Evolutionary conservation across 73 alveolate genomes (phyloP), one percentile per base, ranked within the genome.

Genomic region (Uronychia binucleata): DNA sequence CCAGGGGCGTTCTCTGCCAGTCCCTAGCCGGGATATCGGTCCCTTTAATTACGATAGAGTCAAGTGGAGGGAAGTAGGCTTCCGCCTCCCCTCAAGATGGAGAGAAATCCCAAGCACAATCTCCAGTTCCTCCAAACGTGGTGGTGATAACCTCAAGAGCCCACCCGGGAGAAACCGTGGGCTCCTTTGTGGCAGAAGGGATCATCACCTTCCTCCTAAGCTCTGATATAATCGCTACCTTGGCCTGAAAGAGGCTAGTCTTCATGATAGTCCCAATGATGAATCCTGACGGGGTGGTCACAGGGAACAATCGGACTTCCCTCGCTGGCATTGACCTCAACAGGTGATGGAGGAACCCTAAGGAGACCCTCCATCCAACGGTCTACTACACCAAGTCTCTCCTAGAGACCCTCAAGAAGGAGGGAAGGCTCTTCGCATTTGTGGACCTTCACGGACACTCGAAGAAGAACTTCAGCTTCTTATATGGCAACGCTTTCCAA

Each of bases 131-230:
- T 46, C 67, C 5, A 84, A 88, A 60, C 74, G 92, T 94, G 13
- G 86, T 91, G 1, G 81, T 94, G 25, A 80, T 94, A 31, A 91
- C 91, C 31, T 97, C 97, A 13, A 31, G 98, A n/a, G 86, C 88
- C 74, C 98, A 94, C 80, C 98, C 98, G 27, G 96, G 98, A 5
- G 98, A 94, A 82, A 94, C 98, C 0, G 98, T 92, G 14, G 94
- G 98, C 14, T 83, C 90, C 31, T 83, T 31, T 26, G 46, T 83
- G 25, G 76, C 85, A 19, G 30, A 83, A 83, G 90, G 77, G 28
- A 32, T 83, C 0, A 8, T 83, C 13, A 33, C 77, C 31, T 57
- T 83, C 8, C 28, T 83, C n/a, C 5, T 19, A 11, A 46, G 67
- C 19, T 46, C 5, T 11, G 67, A 46, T 46, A 19, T 11, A 19